phyloP scores from a whole-genome alignment of 139 green algal species.

The Chlorokybus atmophyticus region DNA sequence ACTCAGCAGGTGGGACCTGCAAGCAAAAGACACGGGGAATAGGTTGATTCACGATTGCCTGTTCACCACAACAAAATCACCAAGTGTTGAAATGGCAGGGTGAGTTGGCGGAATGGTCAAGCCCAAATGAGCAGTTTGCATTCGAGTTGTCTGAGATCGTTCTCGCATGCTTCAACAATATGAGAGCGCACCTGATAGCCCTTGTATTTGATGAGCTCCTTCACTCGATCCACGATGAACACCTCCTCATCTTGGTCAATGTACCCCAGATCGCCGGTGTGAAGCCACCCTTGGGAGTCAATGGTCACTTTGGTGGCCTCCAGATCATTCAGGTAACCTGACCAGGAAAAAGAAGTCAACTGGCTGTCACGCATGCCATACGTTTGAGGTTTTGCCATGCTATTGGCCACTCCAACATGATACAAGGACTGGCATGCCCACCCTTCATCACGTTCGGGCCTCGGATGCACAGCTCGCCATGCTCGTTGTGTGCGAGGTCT shows the following conservation, averaged over 20 bases:
- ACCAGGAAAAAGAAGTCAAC: background rate
- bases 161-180: conserved; percentile 1
- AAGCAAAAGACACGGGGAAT: too few relatives aligned
- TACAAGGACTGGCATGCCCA: too few relatives aligned
- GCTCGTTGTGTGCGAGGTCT: conserved; percentile 6
- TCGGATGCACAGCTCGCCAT: conserved; percentile 32
- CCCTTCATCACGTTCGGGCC: conserved; percentile 33
- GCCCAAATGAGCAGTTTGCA: too few relatives aligned
- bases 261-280: conserved; percentile 28
- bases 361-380: too few relatives aligned
- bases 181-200: conserved; percentile 8
- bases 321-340: conserved; percentile 29
- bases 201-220: conserved; percentile 25
- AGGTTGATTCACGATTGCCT: too few relatives aligned
- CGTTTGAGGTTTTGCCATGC: too few relatives aligned
- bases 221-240: conserved; percentile 21
- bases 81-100: too few relatives aligned
- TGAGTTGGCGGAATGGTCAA: too few relatives aligned
- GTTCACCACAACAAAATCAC: too few relatives aligned
- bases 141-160: too few relatives aligned
- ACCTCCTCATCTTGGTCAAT: conserved; percentile 1
- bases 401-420: too few relatives aligned
- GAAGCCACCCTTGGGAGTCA: conserved; percentile 32
- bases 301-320: conserved; percentile 23
- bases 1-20: conserved; percentile 17